Base-by-base conservation (phyloP, 768 basidiomycete genomes). In the Boletus barrowsii region DNA sequence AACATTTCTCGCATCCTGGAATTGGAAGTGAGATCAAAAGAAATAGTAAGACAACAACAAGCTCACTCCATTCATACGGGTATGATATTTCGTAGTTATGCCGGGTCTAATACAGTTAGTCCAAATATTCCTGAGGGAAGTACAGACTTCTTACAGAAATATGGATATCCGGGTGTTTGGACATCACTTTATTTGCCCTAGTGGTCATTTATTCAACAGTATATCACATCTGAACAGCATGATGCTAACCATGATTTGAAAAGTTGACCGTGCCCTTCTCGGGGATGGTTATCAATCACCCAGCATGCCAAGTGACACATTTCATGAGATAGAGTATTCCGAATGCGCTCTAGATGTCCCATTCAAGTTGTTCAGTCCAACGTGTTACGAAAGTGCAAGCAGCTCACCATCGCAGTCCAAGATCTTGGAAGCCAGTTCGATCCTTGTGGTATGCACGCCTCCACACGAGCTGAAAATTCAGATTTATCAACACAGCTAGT, bases 251-350 rank as follows among this genome's bases (percentile, higher is more conserved):
- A 93, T 46, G 67, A 68, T 63, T 88, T 88, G 73, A 86, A 93
- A 14, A 83, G 70, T 41, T 71, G 75, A 8, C 91, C 91, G 60
- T 94, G 91, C 8, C 79, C 80, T 66, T 90, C 89, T 54, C 82
- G 82, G 5, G 84, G 79, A 10, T 83, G 77, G 17, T 79, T 73
- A 65, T 87, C 82, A 51, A 95, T 89, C 22, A 90, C 73, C 92
- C 92, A 95, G 52, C 82, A 82, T 3, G 93, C 93, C 33, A 95
- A 70, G 72, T 94, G 93, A 62, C 92, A 94, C 91, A 94, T 93
- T 68, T 95, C 93, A 61, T 95, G 93, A 30, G 89, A 84, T 13
- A 95, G 72, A 1, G 92, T 94, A 62, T 87, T 86, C 35, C 86
- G 77, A 46, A 94, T 87, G 37, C 90, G 82, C 50, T 90, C 92